A percentile compares a stretch with the other conserved stretches of the same genome.
Evolutionary conservation across 2,329 filamentous ascomycete genomes (phyloP).

Genomic region (Didymella keratinophila): DNA sequence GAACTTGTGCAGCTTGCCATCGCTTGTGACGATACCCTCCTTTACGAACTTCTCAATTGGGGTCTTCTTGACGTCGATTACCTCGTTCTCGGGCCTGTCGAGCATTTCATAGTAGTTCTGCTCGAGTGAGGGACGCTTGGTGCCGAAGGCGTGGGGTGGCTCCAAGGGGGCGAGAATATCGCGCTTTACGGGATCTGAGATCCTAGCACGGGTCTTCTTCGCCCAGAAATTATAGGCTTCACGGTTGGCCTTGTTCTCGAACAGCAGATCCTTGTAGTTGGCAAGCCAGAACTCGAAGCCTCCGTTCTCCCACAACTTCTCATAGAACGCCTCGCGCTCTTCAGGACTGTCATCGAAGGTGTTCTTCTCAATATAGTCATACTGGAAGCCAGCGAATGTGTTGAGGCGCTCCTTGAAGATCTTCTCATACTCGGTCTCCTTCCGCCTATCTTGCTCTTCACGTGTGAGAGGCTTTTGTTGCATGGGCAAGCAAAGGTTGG

Average conservation of each 20-base stretch:
- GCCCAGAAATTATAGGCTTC: slow-evolving; percentile 59
- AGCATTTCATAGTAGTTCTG: slow-evolving; percentile 58
- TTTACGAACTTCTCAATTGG: slow-evolving; percentile 52
- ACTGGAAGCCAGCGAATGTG: slow-evolving; percentile 67
- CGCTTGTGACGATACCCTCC: slow-evolving; percentile 51
- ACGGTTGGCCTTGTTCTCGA: slow-evolving; percentile 53
- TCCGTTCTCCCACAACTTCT: slow-evolving; percentile 52
- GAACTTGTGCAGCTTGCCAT: slow-evolving; percentile 53
- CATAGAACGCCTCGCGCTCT: slow-evolving; percentile 55
- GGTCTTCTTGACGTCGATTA: slow-evolving; percentile 54
- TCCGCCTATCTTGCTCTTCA: slow-evolving; percentile 60
- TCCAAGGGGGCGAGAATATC: slow-evolving; percentile 57
- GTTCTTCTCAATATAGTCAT: slow-evolving; percentile 62
- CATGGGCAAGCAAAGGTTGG: slow-evolving; percentile 72
- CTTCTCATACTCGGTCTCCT: slow-evolving; percentile 50
- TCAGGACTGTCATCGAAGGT: slow-evolving; percentile 59
- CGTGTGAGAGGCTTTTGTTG: slow-evolving; percentile 57
- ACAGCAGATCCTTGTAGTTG: slow-evolving; percentile 53
- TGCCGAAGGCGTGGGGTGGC: slow-evolving; percentile 56
- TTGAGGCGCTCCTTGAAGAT: slow-evolving; percentile 63
- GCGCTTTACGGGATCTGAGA: slow-evolving; percentile 54
- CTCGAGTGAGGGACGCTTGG: slow-evolving; percentile 58
- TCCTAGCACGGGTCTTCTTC: slow-evolving; percentile 54
- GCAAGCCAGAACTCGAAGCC: slow-evolving; percentile 55
- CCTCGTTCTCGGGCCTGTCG: slow-evolving; percentile 53